Percentiles rank a stretch among this genome's conserved stretches.
Conservation (phyloP, 148 eudicot genomes). For the Nepenthes gracilis region DNA sequence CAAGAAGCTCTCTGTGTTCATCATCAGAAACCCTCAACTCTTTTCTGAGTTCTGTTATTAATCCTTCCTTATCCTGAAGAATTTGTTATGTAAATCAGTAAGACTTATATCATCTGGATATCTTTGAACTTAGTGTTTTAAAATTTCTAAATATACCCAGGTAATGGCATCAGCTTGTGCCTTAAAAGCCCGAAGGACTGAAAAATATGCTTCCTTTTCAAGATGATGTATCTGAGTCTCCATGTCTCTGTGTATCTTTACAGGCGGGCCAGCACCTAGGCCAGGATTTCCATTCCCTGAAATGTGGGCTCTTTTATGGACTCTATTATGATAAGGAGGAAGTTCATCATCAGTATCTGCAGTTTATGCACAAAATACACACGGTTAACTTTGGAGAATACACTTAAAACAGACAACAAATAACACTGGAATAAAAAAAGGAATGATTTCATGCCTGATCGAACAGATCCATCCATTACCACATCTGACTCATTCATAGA, state of each 20-base stretch:
- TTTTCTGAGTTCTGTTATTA: conserved; percentile 89
- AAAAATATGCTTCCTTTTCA: conserved; percentile 82
- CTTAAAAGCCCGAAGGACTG: conserved; percentile 86
- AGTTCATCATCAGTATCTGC: conserved; percentile 45
- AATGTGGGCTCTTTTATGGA: conserved; percentile 20
- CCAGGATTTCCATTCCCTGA: conserved; percentile 27
- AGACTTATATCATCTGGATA: conserved; percentile 13
- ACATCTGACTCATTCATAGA: too few species aligned
- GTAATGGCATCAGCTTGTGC: conserved; percentile 94
- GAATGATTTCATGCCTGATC: too few species aligned
- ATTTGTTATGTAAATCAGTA: conserved; percentile 4
- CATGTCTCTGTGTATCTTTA: conserved; percentile 57
- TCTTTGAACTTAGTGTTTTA: conserved; percentile 2
- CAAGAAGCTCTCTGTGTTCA: conserved; percentile 85
- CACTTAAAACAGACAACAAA: too few species aligned
- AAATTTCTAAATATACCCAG: conserved; percentile 47
- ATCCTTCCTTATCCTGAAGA: conserved; percentile 79
- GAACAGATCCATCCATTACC: too few species aligned
- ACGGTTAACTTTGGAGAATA: conserved; percentile 7
- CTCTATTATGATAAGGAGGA: conserved; percentile 31
- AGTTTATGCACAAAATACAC: conserved; percentile 16
- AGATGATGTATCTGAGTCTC: conserved; percentile 77
- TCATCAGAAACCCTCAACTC: conserved; percentile 95
- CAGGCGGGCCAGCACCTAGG: conserved; percentile 30
- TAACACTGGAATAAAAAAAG: too few species aligned